Base-by-base conservation (phyloP, 176 grass and related monocot genomes). In the Lolium perenne region DNA sequence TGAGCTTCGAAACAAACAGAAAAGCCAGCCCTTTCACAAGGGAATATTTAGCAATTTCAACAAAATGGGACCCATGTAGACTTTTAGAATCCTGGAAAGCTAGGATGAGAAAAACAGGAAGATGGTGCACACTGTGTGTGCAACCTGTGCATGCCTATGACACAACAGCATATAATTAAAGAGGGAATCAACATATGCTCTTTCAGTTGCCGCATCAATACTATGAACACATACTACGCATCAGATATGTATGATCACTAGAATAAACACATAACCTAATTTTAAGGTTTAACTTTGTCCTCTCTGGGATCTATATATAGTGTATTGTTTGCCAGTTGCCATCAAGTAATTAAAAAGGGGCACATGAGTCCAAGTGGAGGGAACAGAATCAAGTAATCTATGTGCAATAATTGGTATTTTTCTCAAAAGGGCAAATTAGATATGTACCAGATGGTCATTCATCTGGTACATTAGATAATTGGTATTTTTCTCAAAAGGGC, bases 1-100 rank as follows among this genome's bases (percentile, higher is more conserved):
- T 73, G 40, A 76, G 49, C 70, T 41, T 67, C 38, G 71, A 85
- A 76, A 65, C 76, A 81, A 86, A 49, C 40, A 89, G 25, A 4
- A 81, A 84, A 81, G 51, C 20, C 20, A 85, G 73, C 62, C 67
- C 26, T 83, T 83, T 64, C 79, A 71, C 73, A 83, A 73, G 73
- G 29, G 64, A 54, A 62, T 74, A 26, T 82, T 86, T 64, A 73
- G 57, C 47, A 90, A 73, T 79, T 66, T 76, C 4, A 78, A 64
- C 51, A 86, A 58, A 45, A 83, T 20, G 18, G 47, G 73, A 38
- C 51, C 74, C 86, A 53, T 38, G 23, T 70, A 80, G 59, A 75
- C 58, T 68, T 83, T 60, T 50, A 48, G 18, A 64, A 23, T 87
- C 86, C 47, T 83, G 71, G 7, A 83, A 82, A 71, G 83, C 32